Evolutionary conservation across 306 rosid genomes (phyloP).

Genomic region (Benincasa hispida): DNA sequence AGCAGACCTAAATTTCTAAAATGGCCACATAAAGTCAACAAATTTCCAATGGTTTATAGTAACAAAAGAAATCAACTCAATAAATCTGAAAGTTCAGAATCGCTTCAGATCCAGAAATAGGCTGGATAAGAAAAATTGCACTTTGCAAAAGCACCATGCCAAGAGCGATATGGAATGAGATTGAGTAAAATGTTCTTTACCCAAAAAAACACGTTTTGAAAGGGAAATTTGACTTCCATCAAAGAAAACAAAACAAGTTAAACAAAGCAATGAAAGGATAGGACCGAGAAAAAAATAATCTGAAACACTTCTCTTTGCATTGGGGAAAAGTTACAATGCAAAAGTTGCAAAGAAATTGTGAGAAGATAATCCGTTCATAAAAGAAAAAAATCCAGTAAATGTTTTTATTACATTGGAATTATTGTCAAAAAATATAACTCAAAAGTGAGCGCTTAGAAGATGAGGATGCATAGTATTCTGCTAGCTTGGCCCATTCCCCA

Average conservation of each 20-base stretch:
- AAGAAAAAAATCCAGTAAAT: not conserved
- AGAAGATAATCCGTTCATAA: no score
- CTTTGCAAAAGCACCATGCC: not conserved
- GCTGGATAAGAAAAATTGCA: not conserved
- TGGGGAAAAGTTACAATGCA: not conserved
- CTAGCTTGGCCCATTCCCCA: not conserved
- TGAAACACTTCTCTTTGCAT: not conserved
- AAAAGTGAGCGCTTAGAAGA: not conserved
- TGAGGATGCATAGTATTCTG: not conserved
- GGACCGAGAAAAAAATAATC: not conserved
- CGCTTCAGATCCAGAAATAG: not conserved
- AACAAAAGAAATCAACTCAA: not conserved
- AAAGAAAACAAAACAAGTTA: not conserved
- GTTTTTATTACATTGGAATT: not conserved
- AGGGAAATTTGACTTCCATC: not conserved
- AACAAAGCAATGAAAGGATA: not conserved
- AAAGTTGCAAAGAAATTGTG: no score
- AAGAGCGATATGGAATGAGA: not conserved
- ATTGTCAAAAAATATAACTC: not conserved
- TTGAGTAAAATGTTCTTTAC: not conserved
- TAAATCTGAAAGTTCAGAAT: not conserved
- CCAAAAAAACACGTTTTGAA: not conserved
- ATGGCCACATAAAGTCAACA: slow-evolving; percentile 4
- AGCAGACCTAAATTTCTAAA: slow-evolving; percentile 77
- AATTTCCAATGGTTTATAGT: not conserved